Evolutionary conservation across 768 basidiomycete genomes (phyloP), one percentile per base, ranked within the genome.

Genomic region (Sarcomyxa edulis): DNA sequence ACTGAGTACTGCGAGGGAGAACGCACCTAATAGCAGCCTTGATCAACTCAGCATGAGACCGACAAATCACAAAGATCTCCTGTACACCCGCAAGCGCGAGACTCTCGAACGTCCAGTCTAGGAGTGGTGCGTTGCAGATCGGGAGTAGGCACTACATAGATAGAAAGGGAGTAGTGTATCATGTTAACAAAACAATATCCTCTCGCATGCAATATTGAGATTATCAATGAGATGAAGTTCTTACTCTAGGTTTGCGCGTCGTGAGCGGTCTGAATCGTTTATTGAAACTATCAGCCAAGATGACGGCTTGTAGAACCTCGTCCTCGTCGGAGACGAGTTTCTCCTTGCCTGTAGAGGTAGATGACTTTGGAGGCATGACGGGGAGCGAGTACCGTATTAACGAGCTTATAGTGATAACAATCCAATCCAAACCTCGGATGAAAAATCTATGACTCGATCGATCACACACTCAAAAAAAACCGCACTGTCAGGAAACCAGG

Each of bases 91-190:
- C 90, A n/a, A 96, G 70, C 20, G 90, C 82, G 24, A 99, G 76
- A 56, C 86, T 86, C 56, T 99, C 96, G 44, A 98, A 83, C 3
- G 96, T 97, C 93, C 95, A 98, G 50, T 91, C 89, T 23, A 99
- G 71, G 21, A 99, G 64, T 4, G 93, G 85, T 0, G 87, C 85
- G 60, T 97, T 97, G 64, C 93, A 93, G 48, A 98, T 76, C 1
- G 95, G 96, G 16, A 98, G 69, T 8, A 98, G 72, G 60, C 90
- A 94, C 90, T 94, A 45, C 28, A 44, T 48, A 35, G 31, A 50
- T 46, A 31, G 43, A 33, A 43, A 43, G 30, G n/a, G n/a, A n/a
- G n/a, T n/a, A n/a, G n/a, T n/a, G n/a, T n/a, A n/a, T n/a, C n/a
- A n/a, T n/a, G n/a, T n/a, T n/a, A n/a, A n/a, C n/a, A n/a, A n/a